Evolutionary conservation across 1,284 basidiomycete genomes (phyloP).

Genomic region (Phlebopus sp.): DNA sequence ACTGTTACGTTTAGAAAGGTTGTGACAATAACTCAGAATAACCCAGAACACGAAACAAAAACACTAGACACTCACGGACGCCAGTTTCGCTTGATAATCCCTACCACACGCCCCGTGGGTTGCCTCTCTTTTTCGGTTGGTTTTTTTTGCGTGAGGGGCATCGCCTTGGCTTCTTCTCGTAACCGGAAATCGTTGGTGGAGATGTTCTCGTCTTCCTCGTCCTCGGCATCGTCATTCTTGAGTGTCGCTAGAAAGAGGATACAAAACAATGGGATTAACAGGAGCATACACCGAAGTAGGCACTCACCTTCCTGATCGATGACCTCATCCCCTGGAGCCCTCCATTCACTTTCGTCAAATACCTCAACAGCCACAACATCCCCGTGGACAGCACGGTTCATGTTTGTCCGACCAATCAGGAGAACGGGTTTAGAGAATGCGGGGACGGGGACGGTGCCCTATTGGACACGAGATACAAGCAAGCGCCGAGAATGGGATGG

Average conservation of each 20-base stretch:
- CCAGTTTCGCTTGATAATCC: slow-evolving; percentile 95
- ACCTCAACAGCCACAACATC: slow-evolving; percentile 93
- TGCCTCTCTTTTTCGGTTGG: slow-evolving; percentile 51
- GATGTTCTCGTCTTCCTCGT: slow-evolving; percentile 58
- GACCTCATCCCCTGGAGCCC: slow-evolving; percentile 88
- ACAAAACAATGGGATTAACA: background rate
- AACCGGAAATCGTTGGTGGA: slow-evolving; percentile 39
- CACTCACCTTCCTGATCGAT: slow-evolving; percentile 83
- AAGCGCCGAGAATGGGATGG: background rate
- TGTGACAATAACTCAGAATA: slow-evolving; percentile 10
- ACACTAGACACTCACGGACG: slow-evolving; percentile 60
- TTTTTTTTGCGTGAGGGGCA: slow-evolving; percentile 34
- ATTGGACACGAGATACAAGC: background rate
- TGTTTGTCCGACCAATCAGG: slow-evolving; percentile 85
- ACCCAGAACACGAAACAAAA: slow-evolving; percentile 1
- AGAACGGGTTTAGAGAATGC: slow-evolving; percentile 79
- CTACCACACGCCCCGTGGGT: slow-evolving; percentile 91
- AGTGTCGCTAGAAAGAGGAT: slow-evolving; percentile 59
- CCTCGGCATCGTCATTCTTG: slow-evolving; percentile 88
- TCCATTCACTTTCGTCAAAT: slow-evolving; percentile 89
- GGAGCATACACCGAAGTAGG: slow-evolving; percentile 2
- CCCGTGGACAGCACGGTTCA: slow-evolving; percentile 95
- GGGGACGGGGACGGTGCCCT: slow-evolving; percentile 82
- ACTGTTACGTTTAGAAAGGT: slow-evolving; percentile 34
- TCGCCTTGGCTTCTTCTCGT: slow-evolving; percentile 46